A percentile compares a stretch with the other conserved stretches of the same genome.
phyloP scores from a whole-genome alignment of 306 rosid species.

The Vigna radiata region DNA sequence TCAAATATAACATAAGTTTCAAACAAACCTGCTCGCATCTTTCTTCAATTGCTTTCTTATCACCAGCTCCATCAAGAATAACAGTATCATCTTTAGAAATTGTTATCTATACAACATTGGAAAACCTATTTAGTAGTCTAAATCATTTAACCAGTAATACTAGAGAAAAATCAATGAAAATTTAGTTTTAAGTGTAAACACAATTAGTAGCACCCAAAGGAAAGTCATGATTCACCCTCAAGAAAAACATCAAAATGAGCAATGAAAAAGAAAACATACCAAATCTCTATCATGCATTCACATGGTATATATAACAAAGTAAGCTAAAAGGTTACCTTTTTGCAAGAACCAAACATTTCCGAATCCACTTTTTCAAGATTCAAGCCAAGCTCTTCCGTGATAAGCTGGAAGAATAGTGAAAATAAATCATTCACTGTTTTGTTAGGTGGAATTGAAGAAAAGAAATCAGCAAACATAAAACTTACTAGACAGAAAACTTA shows the following conservation, averaged over 20 bases:
- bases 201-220: background rate
- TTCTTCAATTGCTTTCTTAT: constrained; percentile 88
- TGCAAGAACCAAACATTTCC: constrained; percentile 84
- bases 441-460: background rate
- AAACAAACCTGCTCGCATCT: constrained; percentile 90
- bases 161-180: background rate
- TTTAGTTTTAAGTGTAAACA: background rate
- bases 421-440: constrained; percentile 20
- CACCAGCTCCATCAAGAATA: constrained; percentile 97
- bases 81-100: constrained; percentile 95
- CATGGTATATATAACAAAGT: background rate
- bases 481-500: constrained; percentile 67
- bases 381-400: constrained; percentile 92
- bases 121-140: constrained; percentile 9
- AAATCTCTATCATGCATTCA: background rate
- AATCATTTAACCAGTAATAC: background rate
- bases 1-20: constrained; percentile 10
- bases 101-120: constrained; percentile 59
- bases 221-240: background rate
- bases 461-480: background rate
- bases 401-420: constrained; percentile 60
- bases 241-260: background rate
- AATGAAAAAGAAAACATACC: background rate
- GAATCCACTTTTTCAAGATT: constrained; percentile 90
- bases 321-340: constrained; percentile 63